Percentiles rank a stretch among this genome's conserved stretches.
phyloP scores from a whole-genome alignment of 176 grass and related monocot genomes.

The Zoysia pacifica region DNA sequence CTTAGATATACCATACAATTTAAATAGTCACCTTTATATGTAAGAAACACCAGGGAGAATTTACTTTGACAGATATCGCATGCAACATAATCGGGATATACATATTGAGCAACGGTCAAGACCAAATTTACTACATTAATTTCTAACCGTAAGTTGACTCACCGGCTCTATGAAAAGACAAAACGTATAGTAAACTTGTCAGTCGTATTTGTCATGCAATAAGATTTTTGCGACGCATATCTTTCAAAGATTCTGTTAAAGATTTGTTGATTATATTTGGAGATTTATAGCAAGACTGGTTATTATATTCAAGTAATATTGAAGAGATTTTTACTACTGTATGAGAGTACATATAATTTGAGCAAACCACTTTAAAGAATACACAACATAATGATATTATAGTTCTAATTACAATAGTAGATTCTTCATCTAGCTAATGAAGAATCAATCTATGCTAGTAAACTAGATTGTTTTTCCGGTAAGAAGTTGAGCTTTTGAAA shows the following conservation, averaged over 20 bases:
- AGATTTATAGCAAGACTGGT: no score
- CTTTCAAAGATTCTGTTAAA: not conserved
- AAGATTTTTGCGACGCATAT: not conserved
- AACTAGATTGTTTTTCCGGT: no score
- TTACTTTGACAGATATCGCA: not conserved
- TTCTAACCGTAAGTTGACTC: not conserved
- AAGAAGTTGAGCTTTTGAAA: not conserved
- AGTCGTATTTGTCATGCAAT: not conserved
- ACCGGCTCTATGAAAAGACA: not conserved
- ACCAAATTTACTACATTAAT: not conserved
- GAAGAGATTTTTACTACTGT: not conserved
- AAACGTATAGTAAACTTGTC: not conserved
- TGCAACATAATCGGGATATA: not conserved
- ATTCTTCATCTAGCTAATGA: not conserved
- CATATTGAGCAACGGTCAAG: not conserved
- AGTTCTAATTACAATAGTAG: no score
- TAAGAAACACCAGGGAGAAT: no score
- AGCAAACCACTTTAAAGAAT: not conserved
- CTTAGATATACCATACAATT: no score
- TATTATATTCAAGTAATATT: not conserved
- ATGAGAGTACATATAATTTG: no score
- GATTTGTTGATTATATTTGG: no score
- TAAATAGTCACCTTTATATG: no score
- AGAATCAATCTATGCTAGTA: no score
- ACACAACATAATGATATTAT: not conserved